These are phyloP conservation scores for Syncephalastrum racemosum DNA, from an alignment of 371 early-diverging fungal species.

Conservation along the genomic window DNA sequence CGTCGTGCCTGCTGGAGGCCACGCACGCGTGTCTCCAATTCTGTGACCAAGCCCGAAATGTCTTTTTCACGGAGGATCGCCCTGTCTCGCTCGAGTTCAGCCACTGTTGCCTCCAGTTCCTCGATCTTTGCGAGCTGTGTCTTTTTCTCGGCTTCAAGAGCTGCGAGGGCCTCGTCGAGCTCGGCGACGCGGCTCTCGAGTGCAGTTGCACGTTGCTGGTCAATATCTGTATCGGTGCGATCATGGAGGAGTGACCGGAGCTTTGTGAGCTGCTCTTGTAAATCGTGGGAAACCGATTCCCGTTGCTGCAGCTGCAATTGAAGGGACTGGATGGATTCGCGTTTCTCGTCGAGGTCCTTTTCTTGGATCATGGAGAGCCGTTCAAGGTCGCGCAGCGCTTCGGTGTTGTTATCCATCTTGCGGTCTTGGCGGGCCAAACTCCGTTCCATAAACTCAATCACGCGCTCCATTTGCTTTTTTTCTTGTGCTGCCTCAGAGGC, in stretches of 20 bases:
- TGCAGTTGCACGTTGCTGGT: constrained; percentile 12
- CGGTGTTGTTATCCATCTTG: constrained; percentile 24
- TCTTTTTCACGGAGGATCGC: constrained; percentile 4
- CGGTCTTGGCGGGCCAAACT: constrained; percentile 31
- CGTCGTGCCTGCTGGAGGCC: constrained; percentile 8
- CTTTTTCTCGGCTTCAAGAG: not conserved
- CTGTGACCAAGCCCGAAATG: constrained; percentile 6
- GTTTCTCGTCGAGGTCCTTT: constrained; percentile 30
- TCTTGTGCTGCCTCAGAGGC: constrained; percentile 28
- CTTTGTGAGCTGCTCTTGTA: constrained; percentile 8
- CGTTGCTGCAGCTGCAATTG: constrained; percentile 12
- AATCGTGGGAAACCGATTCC: not conserved
- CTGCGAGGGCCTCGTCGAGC: constrained; percentile 21
- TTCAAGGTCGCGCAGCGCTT: constrained; percentile 31
- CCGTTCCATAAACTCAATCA: constrained; percentile 31
- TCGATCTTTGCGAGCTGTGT: not conserved
- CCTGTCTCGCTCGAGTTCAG: no score
- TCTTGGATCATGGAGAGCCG: constrained; percentile 14
- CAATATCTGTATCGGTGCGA: constrained; percentile 3
- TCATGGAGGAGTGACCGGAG: constrained; percentile 10
- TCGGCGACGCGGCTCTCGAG: constrained; percentile 27
- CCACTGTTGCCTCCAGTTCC: no score
- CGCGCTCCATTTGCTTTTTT: constrained; percentile 28
- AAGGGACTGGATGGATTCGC: constrained; percentile 9
- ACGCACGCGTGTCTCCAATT: constrained; percentile 7